phyloP scores from a whole-genome alignment of 352 stramenopile genomes.

The Saprolegnia diclina region DNA sequence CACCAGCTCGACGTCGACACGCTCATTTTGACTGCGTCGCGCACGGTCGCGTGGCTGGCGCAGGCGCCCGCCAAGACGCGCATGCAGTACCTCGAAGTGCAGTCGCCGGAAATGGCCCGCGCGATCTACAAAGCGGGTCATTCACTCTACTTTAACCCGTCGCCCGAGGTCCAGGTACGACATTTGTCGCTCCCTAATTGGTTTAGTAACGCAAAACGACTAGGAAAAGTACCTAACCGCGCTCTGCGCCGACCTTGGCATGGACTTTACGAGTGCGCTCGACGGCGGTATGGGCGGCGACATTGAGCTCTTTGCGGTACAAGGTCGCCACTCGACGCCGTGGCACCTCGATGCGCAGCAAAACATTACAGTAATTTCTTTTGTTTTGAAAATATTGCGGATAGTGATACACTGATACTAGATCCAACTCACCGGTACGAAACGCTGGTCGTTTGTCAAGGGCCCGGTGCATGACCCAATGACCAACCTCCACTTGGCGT shows the following conservation, averaged over 20 bases:
- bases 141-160: conserved; percentile 24
- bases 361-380: conserved; percentile 1
- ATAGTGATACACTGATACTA: background rate
- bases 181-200: too few relatives aligned
- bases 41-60: conserved; percentile 17
- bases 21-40: conserved; percentile 13
- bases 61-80: background rate
- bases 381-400: background rate
- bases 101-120: conserved; percentile 7
- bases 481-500: conserved; percentile 11
- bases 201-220: background rate
- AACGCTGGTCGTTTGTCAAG: conserved; percentile 8
- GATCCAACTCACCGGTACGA: conserved; percentile 15
- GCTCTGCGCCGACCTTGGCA: conserved; percentile 5
- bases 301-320: conserved; percentile 17
- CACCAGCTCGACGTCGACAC: conserved; percentile 6
- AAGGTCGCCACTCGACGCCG: conserved; percentile 1
- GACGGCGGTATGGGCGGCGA: conserved; percentile 13
- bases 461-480: conserved; percentile 8
- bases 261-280: conserved; percentile 20
- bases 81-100: conserved; percentile 17
- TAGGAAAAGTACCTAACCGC: conserved; percentile 8
- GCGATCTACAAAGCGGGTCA: conserved; percentile 8
- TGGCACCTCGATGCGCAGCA: conserved; percentile 19
- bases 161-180: conserved; percentile 9